Conservation (phyloP, 2,329 filamentous ascomycete species). For the Zymoseptoria crescenta region DNA sequence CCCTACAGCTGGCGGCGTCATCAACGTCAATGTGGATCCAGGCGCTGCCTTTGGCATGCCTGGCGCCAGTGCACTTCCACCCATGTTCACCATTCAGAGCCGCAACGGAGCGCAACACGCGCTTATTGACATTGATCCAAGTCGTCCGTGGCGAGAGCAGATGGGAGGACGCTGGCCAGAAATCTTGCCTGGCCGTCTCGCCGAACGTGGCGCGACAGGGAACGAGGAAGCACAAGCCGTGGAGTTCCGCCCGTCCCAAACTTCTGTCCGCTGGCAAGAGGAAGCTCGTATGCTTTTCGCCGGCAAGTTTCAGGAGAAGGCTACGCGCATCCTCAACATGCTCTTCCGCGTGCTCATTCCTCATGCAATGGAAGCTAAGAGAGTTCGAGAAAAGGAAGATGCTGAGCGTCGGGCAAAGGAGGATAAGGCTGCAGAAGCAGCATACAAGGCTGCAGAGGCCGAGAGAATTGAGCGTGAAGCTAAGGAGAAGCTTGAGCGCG, state of each 20-base stretch:
- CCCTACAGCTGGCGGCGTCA: slow-evolving; percentile 7
- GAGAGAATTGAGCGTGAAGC: slow-evolving; percentile 45
- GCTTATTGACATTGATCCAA: slow-evolving; percentile 24
- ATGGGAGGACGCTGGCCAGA: slow-evolving; percentile 14
- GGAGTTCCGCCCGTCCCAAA: slow-evolving; percentile 63
- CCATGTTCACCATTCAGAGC: slow-evolving; percentile 18
- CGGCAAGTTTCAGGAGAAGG: slow-evolving; percentile 61
- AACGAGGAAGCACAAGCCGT: slow-evolving; percentile 65
- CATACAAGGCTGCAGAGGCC: slow-evolving; percentile 52
- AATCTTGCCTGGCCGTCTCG: slow-evolving; percentile 43
- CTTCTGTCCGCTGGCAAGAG: slow-evolving; percentile 74
- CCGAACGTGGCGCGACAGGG: slow-evolving; percentile 29
- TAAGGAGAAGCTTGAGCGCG: slow-evolving; percentile 36
- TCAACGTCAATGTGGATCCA: slow-evolving; percentile 22
- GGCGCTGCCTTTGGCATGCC: slow-evolving; percentile 11
- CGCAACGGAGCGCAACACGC: slow-evolving; percentile 9
- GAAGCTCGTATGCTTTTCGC: slow-evolving; percentile 78
- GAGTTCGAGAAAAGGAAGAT: slow-evolving; percentile 58
- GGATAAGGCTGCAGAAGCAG: slow-evolving; percentile 54
- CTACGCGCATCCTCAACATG: slow-evolving; percentile 57
- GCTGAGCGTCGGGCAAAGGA: slow-evolving; percentile 60
- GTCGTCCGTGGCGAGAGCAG: slow-evolving; percentile 19
- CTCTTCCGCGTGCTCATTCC: slow-evolving; percentile 71
- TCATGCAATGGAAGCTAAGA: slow-evolving; percentile 73
- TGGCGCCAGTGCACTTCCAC: slow-evolving; percentile 11